A percentile compares a stretch with the other conserved stretches of the same genome.
Conservation (phyloP, 371 early-diverging fungal genomes). For the Zopfochytrium polystomum region DNA sequence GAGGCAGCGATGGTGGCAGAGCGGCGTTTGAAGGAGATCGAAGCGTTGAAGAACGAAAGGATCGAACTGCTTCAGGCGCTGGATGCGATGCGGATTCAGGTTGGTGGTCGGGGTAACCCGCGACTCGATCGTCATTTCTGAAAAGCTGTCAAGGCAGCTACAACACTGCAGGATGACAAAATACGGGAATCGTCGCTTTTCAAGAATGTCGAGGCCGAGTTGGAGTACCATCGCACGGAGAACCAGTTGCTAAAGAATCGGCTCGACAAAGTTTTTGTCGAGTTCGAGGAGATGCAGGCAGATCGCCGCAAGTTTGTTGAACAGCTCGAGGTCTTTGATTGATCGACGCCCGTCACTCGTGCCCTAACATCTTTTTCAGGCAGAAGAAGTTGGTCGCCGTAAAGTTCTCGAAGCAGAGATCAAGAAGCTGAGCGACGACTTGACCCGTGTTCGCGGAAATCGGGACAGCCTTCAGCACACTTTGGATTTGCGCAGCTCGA, state of each 20-base stretch:
- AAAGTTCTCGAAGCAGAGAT: conserved; percentile 65
- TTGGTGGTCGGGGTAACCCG: conserved; percentile 19
- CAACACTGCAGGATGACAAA: too few species aligned
- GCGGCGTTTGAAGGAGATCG: conserved; percentile 55
- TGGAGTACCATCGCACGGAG: conserved; percentile 52
- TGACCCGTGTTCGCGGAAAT: conserved; percentile 70
- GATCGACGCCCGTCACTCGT: neutral
- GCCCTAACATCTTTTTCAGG: conserved; percentile 27
- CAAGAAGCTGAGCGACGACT: conserved; percentile 67
- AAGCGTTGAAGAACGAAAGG: conserved; percentile 50
- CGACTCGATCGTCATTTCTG: neutral
- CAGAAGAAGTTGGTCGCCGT: conserved; percentile 65
- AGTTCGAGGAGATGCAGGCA: conserved; percentile 69
- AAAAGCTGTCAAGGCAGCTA: too few species aligned
- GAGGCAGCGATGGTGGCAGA: conserved; percentile 49
- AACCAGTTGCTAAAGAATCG: conserved; percentile 52
- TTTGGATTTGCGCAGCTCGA: conserved; percentile 67
- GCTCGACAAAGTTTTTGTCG: conserved; percentile 50
- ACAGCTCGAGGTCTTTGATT: conserved; percentile 52
- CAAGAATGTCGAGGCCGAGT: conserved; percentile 52
- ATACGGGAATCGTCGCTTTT: conserved; percentile 47
- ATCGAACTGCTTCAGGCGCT: conserved; percentile 46
- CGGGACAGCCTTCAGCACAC: conserved; percentile 74
- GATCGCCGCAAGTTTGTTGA: conserved; percentile 59
- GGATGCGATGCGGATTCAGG: conserved; percentile 52